A percentile compares a stretch with the other conserved stretches of the same genome.
phyloP scores from a whole-genome alignment of 768 basidiomycete genomes.

The Hydnomerulius pinastri region DNA sequence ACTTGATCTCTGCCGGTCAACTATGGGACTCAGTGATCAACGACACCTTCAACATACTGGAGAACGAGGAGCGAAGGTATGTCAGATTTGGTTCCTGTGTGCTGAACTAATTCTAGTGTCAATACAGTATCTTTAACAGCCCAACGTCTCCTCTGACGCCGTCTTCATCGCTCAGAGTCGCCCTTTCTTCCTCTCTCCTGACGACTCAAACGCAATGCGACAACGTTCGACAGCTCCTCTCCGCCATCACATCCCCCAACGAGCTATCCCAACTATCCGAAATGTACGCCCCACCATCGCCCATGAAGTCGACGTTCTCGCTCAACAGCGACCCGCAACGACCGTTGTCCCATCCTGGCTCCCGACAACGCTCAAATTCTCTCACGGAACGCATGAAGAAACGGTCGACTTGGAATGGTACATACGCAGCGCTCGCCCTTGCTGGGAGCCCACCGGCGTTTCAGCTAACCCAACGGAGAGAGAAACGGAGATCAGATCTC shows the following conservation, averaged over 20 bases:
- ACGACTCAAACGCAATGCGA: slow-evolving; percentile 82
- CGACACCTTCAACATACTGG: slow-evolving; percentile 64
- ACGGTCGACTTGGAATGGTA: slow-evolving; percentile 77
- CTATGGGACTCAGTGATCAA: slow-evolving; percentile 76
- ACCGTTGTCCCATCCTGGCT: slow-evolving; percentile 47
- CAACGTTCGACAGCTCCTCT: slow-evolving; percentile 75
- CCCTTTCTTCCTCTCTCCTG: slow-evolving; percentile 72
- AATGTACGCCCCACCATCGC: slow-evolving; percentile 87
- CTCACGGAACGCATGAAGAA: slow-evolving; percentile 41
- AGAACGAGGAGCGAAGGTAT: slow-evolving; percentile 72
- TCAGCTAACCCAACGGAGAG: slow-evolving; percentile 44
- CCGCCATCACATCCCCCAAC: slow-evolving; percentile 70
- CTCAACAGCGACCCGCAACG: slow-evolving; percentile 33
- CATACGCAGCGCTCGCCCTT: slow-evolving; percentile 52
- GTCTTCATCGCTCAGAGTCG: slow-evolving; percentile 52
- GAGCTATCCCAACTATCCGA: slow-evolving; percentile 79
- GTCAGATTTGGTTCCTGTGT: slow-evolving; percentile 9
- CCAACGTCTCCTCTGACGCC: slow-evolving; percentile 38
- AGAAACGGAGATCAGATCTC: slow-evolving; percentile 59
- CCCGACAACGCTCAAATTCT: slow-evolving; percentile 19
- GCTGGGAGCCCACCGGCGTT: slow-evolving; percentile 46
- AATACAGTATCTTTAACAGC: slow-evolving; percentile 38
- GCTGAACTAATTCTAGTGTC: neutral
- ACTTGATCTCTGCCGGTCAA: slow-evolving; percentile 65
- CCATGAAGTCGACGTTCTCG: slow-evolving; percentile 33